Evolutionary conservation across 1,284 basidiomycete genomes (phyloP).

Genomic region (Ustilago shanxiensis): DNA sequence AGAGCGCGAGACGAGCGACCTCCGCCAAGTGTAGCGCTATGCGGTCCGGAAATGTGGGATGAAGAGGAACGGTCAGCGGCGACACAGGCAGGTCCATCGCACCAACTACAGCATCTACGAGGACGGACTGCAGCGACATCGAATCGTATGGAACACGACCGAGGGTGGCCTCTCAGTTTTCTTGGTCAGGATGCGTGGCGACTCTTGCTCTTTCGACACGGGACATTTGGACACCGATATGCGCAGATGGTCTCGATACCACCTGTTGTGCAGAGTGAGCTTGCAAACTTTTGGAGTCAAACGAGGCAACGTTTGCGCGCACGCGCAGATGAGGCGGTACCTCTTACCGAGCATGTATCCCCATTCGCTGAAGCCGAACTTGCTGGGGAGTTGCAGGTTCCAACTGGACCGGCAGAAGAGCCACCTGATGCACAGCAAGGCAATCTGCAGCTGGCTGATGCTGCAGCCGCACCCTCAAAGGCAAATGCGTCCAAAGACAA

Average conservation of each 20-base stretch:
- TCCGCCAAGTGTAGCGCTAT: slow-evolving; percentile 37
- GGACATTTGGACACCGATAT: slow-evolving; percentile 31
- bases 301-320: slow-evolving; percentile 25
- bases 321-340: background rate
- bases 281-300: slow-evolving; percentile 34
- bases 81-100: background rate
- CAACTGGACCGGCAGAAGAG: background rate
- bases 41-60: slow-evolving; percentile 46
- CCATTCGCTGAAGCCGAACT: background rate
- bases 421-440: background rate
- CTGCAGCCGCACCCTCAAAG: background rate
- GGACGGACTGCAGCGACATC: slow-evolving; percentile 2
- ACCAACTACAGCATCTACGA: slow-evolving; percentile 14
- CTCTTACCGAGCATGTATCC: background rate
- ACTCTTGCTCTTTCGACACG: slow-evolving; percentile 43
- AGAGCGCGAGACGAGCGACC: slow-evolving; percentile 30
- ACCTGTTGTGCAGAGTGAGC: slow-evolving; percentile 31
- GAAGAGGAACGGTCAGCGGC: slow-evolving; percentile 11
- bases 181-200: slow-evolving; percentile 46
- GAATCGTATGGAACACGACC: slow-evolving; percentile 19
- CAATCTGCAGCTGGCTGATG: background rate
- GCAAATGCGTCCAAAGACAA: background rate
- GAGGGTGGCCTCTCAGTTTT: slow-evolving; percentile 48
- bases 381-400: background rate
- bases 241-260: slow-evolving; percentile 42